Evolutionary conservation across 176 grass and related monocot genomes (phyloP).

Genomic region (Hordeum marinum): DNA sequence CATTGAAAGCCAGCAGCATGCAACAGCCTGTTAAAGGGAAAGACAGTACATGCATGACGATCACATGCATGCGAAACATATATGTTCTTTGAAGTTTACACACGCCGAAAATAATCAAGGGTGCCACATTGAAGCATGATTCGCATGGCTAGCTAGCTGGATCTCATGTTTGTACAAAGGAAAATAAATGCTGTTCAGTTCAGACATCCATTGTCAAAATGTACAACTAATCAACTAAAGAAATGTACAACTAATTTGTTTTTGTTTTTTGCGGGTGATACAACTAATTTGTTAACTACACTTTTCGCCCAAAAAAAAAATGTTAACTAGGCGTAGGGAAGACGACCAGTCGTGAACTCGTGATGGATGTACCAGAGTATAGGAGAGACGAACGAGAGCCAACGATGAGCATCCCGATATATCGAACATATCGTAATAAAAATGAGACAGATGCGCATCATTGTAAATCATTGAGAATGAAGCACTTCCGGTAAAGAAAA

Average conservation of each 20-base stretch:
- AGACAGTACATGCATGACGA: neutral
- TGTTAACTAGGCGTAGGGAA: too few species aligned
- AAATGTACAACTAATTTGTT: neutral
- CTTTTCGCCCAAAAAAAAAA: too few species aligned
- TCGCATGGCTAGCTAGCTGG: neutral
- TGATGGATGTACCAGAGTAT: too few species aligned
- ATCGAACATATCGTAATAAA: too few species aligned
- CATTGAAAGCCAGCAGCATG: neutral
- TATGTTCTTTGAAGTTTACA: neutral
- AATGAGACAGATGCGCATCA: too few species aligned
- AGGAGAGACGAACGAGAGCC: too few species aligned
- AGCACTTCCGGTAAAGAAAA: too few species aligned
- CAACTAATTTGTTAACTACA: neutral
- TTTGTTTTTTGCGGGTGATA: too few species aligned
- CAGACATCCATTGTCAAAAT: neutral
- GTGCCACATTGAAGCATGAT: neutral
- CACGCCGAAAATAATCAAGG: neutral
- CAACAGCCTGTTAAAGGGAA: neutral
- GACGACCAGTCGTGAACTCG: too few species aligned
- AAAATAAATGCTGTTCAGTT: neutral
- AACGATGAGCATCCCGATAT: too few species aligned
- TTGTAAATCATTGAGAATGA: too few species aligned
- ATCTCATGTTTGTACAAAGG: neutral
- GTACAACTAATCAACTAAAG: neutral
- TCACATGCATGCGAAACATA: slow-evolving; percentile 6